A percentile compares a stretch with the other conserved stretches of the same genome.
phyloP scores from a whole-genome alignment of 23 red algal genomes.

The Pyropia yezoensis region DNA sequence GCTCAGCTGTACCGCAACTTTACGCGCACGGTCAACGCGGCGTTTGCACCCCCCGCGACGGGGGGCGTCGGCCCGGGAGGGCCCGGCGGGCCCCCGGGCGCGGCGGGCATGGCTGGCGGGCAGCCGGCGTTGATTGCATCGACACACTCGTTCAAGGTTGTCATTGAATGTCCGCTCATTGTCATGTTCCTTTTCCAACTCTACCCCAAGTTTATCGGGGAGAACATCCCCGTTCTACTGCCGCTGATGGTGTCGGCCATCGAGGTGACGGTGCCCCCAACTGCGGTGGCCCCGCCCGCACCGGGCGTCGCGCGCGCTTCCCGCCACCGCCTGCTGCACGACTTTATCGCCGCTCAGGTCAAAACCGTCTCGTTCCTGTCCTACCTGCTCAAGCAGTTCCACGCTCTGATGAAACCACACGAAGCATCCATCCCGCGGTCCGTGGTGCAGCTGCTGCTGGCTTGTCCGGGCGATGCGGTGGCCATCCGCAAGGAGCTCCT shows the following conservation, averaged over 20 bases:
- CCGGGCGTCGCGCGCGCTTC: not conserved
- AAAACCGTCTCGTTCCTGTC: constrained; percentile 92
- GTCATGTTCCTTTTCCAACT: constrained; percentile 85
- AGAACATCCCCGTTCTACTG: constrained; percentile 34
- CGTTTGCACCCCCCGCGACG: constrained; percentile 11
- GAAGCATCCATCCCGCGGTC: constrained; percentile 49
- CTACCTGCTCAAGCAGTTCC: constrained; percentile 68
- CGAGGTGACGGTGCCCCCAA: constrained; percentile 41
- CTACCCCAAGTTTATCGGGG: constrained; percentile 36
- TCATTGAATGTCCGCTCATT: constrained; percentile 81
- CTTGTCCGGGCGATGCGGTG: constrained; percentile 75
- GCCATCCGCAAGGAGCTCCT: constrained; percentile 85
- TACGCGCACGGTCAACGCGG: constrained; percentile 29
- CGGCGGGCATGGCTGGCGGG: not conserved
- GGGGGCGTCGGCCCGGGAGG: too few relatives aligned
- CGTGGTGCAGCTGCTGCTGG: constrained; percentile 73
- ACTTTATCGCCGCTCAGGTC: constrained; percentile 91
- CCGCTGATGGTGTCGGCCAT: constrained; percentile 80
- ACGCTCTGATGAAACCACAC: constrained; percentile 47
- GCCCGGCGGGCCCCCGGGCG: too few relatives aligned
- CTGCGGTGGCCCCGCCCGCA: constrained; percentile 11
- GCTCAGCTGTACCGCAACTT: constrained; percentile 50
- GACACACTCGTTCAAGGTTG: constrained; percentile 63
- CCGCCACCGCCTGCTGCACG: constrained; percentile 20
- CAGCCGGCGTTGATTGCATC: constrained; percentile 9